These are phyloP conservation scores for Paramecium octaurelia DNA, from an alignment of 73 alveolate species.

Conservation along the genomic window DNA sequence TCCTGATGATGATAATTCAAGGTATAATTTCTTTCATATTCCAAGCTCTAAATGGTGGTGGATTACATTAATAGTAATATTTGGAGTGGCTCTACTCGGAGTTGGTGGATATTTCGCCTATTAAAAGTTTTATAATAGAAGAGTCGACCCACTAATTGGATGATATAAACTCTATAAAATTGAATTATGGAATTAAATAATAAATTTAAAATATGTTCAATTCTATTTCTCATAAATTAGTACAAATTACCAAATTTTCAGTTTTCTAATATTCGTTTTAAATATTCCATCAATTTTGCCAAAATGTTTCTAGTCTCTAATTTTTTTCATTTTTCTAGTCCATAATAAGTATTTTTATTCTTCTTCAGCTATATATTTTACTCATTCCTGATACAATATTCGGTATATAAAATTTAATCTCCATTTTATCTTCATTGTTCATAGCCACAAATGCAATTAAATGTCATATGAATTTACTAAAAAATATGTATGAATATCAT, in stretches of 20 bases:
- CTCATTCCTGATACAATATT: too few species aligned
- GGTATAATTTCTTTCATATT: background rate
- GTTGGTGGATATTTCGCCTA: background rate
- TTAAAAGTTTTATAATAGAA: background rate
- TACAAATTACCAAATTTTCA: background rate
- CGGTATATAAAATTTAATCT: conserved; percentile 92
- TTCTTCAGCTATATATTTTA: too few species aligned
- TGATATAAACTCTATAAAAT: background rate
- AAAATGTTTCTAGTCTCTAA: too few species aligned
- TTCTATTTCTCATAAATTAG: background rate
- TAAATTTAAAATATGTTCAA: background rate
- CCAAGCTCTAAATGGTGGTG: background rate
- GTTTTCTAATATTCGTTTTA: too few species aligned
- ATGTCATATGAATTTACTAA: conserved; percentile 91
- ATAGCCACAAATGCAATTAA: conserved; percentile 89
- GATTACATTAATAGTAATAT: background rate
- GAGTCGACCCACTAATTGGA: background rate
- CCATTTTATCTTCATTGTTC: conserved; percentile 95
- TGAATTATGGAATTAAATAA: background rate
- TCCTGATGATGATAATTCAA: background rate
- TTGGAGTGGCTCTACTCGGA: background rate
- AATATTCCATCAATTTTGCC: too few species aligned
- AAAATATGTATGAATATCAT: conserved; percentile 83
- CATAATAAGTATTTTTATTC: background rate
- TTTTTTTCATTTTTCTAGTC: too few species aligned